These are phyloP conservation scores for Chimonanthus salicifolius DNA, from an alignment of 164 flowering plant genomes.

Conservation along the genomic window DNA sequence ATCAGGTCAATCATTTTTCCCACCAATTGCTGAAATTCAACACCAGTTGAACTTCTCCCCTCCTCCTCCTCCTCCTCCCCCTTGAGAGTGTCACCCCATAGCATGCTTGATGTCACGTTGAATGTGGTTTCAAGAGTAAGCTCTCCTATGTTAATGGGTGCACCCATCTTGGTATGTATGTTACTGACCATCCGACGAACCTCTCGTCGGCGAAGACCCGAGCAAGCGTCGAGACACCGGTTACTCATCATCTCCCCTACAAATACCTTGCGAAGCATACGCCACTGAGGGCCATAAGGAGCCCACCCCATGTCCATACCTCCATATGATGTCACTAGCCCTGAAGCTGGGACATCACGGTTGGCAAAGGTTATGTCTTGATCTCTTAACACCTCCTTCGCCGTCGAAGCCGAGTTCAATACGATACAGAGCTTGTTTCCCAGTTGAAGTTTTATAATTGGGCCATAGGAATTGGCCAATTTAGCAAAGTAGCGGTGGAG, in stretches of 20 bases:
- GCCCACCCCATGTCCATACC: slow-evolving; percentile 13
- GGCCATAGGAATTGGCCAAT: slow-evolving; percentile 19
- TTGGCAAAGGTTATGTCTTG: slow-evolving; percentile 15
- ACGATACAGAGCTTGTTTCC: slow-evolving; percentile 23
- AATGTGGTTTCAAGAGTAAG: not conserved
- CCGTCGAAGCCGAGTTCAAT: slow-evolving; percentile 12
- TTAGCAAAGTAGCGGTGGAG: slow-evolving; percentile 21
- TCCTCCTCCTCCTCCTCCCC: slow-evolving; percentile 1
- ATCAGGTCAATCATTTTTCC: slow-evolving; percentile 22
- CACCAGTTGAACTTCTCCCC: slow-evolving; percentile 13
- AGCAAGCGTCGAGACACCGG: slow-evolving; percentile 4
- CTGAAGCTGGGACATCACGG: not conserved
- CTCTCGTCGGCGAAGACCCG: slow-evolving; percentile 11
- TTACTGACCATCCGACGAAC: slow-evolving; percentile 5
- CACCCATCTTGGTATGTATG: slow-evolving; percentile 10
- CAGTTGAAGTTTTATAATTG: slow-evolving; percentile 24
- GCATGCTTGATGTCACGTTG: slow-evolving; percentile 8
- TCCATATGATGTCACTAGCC: not conserved
- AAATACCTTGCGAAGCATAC: slow-evolving; percentile 8
- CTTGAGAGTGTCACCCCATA: slow-evolving; percentile 23
- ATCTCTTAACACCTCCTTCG: slow-evolving; percentile 12
- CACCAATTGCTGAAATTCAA: slow-evolving; percentile 30
- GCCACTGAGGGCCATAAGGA: slow-evolving; percentile 9
- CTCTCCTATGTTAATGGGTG: slow-evolving; percentile 12
- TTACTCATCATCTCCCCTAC: slow-evolving; percentile 14